Base-by-base conservation (phyloP, 1,139 yeast species). In the Eremothecium sinecaudum region DNA sequence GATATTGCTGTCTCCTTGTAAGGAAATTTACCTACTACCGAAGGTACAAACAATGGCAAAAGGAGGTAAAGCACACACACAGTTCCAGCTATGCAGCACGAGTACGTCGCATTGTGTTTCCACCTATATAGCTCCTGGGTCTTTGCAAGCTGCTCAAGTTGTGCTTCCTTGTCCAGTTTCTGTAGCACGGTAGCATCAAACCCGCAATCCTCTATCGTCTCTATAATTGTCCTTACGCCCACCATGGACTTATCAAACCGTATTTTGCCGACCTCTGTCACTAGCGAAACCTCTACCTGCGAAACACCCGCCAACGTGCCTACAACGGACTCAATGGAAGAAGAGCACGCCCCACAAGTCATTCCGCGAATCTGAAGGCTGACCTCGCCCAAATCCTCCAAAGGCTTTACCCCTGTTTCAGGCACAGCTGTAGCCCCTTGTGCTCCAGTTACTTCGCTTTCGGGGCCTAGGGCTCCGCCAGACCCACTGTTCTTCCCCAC, bases 341-440 rank as follows among this genome's bases (percentile, higher is more conserved):
- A 67, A 1, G 78, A 71, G 53, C 95, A 86, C 1, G 92, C 73
- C 6, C 90, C 81, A 51, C 95, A 86, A 2, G 95, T 83, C 95
- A 86, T 86, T 5, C 94, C 94, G 16, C 50, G 47, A 3, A 76
- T 61, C 1, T 26, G 22, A 3, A 46, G 14, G 10, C 24, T 20
- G 3, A 28, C 36, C n/a, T n/a, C n/a, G n/a, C n/a, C n/a, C n/a
- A n/a, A n/a, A n/a, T n/a, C n/a, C n/a, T n/a, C n/a, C n/a, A n/a
- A n/a, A n/a, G n/a, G n/a, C n/a, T n/a, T n/a, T n/a, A n/a, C n/a
- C n/a, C n/a, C n/a, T n/a, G n/a, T n/a, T n/a, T n/a, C n/a, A n/a
- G n/a, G n/a, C n/a, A n/a, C n/a, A n/a, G n/a, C n/a, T n/a, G n/a
- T n/a, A n/a, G n/a, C n/a, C n/a, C n/a, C n/a, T n/a, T n/a, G n/a